Evolutionary conservation across 768 basidiomycete genomes (phyloP).

Genomic region (Thelephora ganbajun): DNA sequence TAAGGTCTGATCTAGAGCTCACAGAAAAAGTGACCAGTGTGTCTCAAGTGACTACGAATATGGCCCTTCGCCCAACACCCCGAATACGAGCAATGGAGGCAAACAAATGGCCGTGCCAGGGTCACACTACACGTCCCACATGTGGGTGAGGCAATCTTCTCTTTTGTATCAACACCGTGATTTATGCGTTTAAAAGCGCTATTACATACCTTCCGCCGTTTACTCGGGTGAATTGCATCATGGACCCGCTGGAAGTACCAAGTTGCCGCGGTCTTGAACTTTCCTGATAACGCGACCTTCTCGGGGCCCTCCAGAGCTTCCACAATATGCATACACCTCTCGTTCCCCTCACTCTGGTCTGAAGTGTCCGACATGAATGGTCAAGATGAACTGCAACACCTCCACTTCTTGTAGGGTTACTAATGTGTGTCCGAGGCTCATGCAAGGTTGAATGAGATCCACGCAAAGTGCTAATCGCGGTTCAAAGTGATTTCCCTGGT

Average conservation of each 20-base stretch:
- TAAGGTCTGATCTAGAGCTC: not conserved
- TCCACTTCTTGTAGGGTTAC: no score
- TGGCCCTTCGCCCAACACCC: constrained; percentile 62
- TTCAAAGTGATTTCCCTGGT: no score
- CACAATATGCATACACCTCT: constrained; percentile 26
- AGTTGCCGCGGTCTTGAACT: constrained; percentile 37
- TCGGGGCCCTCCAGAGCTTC: constrained; percentile 15
- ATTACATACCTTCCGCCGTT: constrained; percentile 45
- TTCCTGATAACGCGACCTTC: constrained; percentile 22
- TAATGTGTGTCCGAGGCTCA: no score
- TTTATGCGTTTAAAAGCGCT: not conserved
- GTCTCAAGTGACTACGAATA: constrained; percentile 39
- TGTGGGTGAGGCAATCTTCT: constrained; percentile 40
- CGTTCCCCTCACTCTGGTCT: no score
- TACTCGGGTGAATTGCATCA: constrained; percentile 32
- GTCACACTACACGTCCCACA: constrained; percentile 46
- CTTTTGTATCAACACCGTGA: not conserved
- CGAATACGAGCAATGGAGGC: constrained; percentile 53
- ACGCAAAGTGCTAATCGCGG: no score
- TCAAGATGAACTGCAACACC: no score
- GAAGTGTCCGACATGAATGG: no score
- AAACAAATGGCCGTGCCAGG: constrained; percentile 54
- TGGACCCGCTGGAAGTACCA: constrained; percentile 41
- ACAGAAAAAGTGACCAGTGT: constrained; percentile 54
- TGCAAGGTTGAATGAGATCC: no score